These are phyloP conservation scores for Corylus heterophylla DNA, from an alignment of 306 rosid species.

Conservation along the genomic window DNA sequence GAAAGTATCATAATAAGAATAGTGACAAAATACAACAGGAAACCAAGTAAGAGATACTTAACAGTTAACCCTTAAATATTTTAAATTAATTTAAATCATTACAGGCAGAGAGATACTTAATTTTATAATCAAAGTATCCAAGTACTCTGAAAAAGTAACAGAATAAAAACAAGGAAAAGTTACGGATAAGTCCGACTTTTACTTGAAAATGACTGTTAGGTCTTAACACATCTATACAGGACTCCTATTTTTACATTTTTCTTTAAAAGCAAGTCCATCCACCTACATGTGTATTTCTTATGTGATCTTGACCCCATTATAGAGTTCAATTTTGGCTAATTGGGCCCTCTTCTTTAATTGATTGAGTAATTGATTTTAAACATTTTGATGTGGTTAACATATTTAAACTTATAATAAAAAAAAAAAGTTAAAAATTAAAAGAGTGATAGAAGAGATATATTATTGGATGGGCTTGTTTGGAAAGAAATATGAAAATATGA, in stretches of 20 bases:
- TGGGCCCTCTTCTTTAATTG: background rate
- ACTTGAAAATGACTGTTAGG: background rate
- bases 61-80: background rate
- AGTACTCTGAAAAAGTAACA: background rate
- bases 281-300: background rate
- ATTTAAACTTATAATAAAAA: background rate
- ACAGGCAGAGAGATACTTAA: background rate
- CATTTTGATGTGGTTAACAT: background rate
- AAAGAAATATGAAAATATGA: background rate
- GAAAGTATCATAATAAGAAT: background rate
- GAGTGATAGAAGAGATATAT: background rate
- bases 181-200: background rate
- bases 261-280: background rate
- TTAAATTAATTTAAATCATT: background rate
- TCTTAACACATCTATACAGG: background rate
- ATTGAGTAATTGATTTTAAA: background rate
- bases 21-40: background rate
- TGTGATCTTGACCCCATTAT: background rate
- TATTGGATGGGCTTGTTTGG: no score
- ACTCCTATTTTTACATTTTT: background rate
- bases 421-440: no score
- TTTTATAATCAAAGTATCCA: background rate
- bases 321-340: background rate
- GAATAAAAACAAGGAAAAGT: background rate
- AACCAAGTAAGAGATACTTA: background rate